Conservation (phyloP, 2,329 filamentous ascomycete species). For the Sporothrix globosa region DNA sequence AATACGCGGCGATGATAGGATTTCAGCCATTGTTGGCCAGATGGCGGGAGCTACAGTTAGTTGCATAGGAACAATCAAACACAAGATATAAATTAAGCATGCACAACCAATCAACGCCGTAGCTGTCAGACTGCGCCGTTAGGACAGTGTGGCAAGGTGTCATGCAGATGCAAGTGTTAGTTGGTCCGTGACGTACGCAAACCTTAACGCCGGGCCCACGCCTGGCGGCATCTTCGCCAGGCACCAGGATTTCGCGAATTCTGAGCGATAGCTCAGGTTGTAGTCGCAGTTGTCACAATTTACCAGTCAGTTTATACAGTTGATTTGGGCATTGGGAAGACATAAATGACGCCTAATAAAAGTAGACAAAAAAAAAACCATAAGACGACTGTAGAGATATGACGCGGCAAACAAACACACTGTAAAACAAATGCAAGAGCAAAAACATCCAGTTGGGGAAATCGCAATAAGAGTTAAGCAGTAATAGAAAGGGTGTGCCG, state of each 20-base stretch:
- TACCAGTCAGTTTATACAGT: background rate
- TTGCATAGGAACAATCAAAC: background rate
- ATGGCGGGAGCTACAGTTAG: background rate
- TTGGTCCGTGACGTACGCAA: too few relatives aligned
- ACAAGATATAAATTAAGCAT: background rate
- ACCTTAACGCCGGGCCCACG: slow-evolving; percentile 12
- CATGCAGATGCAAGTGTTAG: background rate
- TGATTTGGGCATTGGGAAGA: slow-evolving; percentile 28
- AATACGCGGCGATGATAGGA: background rate
- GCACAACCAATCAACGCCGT: slow-evolving; percentile 10
- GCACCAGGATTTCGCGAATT: slow-evolving; percentile 29
- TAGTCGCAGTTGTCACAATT: too few relatives aligned
- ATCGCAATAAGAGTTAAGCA: background rate
- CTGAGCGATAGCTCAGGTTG: too few relatives aligned
- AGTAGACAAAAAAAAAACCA: background rate
- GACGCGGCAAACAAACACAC: background rate
- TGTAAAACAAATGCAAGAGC: background rate
- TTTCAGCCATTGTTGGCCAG: background rate
- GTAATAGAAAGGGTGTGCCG: background rate
- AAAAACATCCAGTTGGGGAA: background rate
- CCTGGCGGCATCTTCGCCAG: slow-evolving; percentile 16
- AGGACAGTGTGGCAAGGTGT: background rate
- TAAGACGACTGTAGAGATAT: background rate
- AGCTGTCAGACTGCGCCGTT: background rate
- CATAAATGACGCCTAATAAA: background rate